Percentiles rank a stretch among this genome's conserved stretches.
These are phyloP conservation scores for Trichoderma aggressivum DNA, from an alignment of 2,329 filamentous ascomycete species.

Conservation along the genomic window DNA sequence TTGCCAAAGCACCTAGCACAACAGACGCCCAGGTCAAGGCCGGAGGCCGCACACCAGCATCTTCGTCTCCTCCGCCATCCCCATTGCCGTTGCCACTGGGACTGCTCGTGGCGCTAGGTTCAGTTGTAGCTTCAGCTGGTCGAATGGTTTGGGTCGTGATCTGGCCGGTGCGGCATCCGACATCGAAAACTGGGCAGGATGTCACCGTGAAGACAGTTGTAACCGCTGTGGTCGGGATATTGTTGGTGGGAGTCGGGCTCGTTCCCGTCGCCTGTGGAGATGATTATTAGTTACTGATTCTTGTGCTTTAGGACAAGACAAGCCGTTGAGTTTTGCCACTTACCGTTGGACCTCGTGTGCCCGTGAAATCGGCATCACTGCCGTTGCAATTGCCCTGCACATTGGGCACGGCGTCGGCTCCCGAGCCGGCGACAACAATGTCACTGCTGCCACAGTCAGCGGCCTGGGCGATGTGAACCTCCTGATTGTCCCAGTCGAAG, in stretches of 20 bases:
- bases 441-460: conserved; percentile 39
- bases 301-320: background rate
- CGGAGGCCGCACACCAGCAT: conserved; percentile 13
- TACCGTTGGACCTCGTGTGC: background rate
- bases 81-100: background rate
- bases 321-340: background rate
- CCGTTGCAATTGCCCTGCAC: conserved; percentile 36
- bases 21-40: conserved; percentile 10
- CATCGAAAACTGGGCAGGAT: conserved; percentile 26
- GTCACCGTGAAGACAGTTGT: conserved; percentile 29
- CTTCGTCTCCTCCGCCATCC: conserved; percentile 12
- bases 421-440: conserved; percentile 36
- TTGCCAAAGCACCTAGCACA: background rate
- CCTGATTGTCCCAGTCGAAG: conserved; percentile 44
- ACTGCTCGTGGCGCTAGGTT: background rate
- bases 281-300: background rate
- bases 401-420: conserved; percentile 32
- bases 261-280: conserved; percentile 19
- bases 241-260: conserved; percentile 7
- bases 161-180: conserved; percentile 23
- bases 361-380: conserved; percentile 25
- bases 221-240: conserved; percentile 20
- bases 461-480: conserved; percentile 41
- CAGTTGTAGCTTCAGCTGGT: conserved; percentile 6
- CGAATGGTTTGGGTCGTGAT: conserved; percentile 25